A percentile compares a stretch with the other conserved stretches of the same genome.
Conservation (phyloP, 2,329 filamentous ascomycete genomes). For the Diaporthe eres region DNA sequence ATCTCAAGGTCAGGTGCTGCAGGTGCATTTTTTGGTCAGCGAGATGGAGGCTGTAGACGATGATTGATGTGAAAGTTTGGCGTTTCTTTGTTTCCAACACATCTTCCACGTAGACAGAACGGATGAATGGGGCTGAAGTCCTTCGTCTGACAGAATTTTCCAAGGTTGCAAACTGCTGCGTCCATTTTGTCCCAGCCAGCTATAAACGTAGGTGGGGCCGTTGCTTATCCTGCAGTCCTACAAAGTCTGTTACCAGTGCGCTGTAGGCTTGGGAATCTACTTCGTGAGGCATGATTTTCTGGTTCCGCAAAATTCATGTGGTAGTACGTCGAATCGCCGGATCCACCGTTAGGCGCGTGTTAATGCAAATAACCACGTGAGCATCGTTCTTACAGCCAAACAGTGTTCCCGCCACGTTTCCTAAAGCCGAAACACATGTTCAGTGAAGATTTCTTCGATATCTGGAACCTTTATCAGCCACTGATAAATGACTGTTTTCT, state of each 20-base stretch:
- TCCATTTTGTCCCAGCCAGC: neutral
- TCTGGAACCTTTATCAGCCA: neutral
- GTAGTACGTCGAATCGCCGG: neutral
- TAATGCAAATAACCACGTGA: too few species aligned
- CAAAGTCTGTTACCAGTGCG: neutral
- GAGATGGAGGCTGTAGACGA: neutral
- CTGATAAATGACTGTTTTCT: neutral
- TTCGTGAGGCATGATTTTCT: neutral
- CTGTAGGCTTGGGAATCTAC: neutral
- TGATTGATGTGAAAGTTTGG: neutral
- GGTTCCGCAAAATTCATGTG: neutral
- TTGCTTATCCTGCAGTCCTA: neutral
- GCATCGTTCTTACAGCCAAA: neutral
- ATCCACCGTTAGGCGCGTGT: neutral
- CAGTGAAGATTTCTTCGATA: too few species aligned
- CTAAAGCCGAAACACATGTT: neutral
- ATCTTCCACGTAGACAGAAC: neutral
- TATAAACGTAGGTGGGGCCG: neutral
- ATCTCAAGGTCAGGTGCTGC: neutral
- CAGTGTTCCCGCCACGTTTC: neutral
- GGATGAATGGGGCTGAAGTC: too few species aligned
- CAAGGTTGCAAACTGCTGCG: neutral
- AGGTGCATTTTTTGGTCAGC: neutral
- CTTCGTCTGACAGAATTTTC: neutral
- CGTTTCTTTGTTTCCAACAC: neutral